Evolutionary conservation across 2,329 filamentous ascomycete genomes (phyloP).

Genomic region (Fusarium albidum): DNA sequence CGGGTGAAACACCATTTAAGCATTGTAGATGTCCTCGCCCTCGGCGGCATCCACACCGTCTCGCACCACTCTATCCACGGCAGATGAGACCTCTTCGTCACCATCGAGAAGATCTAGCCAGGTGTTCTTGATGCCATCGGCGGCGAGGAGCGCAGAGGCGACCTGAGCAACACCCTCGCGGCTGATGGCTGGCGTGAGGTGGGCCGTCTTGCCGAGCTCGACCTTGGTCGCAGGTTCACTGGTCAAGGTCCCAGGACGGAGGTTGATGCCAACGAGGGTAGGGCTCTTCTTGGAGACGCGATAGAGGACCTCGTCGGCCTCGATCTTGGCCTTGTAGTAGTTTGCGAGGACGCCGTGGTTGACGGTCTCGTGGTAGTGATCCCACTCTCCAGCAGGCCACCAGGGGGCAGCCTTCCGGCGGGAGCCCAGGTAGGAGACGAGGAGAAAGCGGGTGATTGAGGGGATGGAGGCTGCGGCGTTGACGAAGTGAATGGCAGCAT

Average conservation of each 20-base stretch:
- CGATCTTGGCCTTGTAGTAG: slow-evolving; percentile 69
- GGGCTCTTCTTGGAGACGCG: slow-evolving; percentile 52
- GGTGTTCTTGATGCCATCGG: slow-evolving; percentile 53
- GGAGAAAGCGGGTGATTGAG: slow-evolving; percentile 67
- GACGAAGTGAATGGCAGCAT: slow-evolving; percentile 71
- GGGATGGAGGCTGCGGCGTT: slow-evolving; percentile 64
- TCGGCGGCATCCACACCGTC: slow-evolving; percentile 61
- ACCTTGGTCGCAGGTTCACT: slow-evolving; percentile 58
- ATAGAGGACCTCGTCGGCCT: slow-evolving; percentile 65
- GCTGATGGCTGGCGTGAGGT: slow-evolving; percentile 47
- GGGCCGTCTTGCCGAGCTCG: slow-evolving; percentile 55
- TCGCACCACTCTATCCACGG: slow-evolving; percentile 57
- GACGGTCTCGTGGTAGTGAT: slow-evolving; percentile 52
- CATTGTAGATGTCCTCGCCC: slow-evolving; percentile 54
- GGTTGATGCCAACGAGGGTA: slow-evolving; percentile 58
- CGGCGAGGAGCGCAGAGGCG: slow-evolving; percentile 63
- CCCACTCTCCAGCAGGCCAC: slow-evolving; percentile 62
- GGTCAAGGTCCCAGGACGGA: slow-evolving; percentile 62
- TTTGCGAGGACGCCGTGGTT: slow-evolving; percentile 53
- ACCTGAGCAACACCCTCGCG: slow-evolving; percentile 68
- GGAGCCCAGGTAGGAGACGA: slow-evolving; percentile 68
- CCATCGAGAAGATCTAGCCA: slow-evolving; percentile 67
- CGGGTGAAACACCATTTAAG: slow-evolving; percentile 10
- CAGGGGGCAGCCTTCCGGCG: slow-evolving; percentile 61
- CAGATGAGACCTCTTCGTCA: slow-evolving; percentile 55